Percentiles rank a stretch among this genome's conserved stretches.
phyloP scores from a whole-genome alignment of 257 asterid genomes.

The Solanum virginianum region DNA sequence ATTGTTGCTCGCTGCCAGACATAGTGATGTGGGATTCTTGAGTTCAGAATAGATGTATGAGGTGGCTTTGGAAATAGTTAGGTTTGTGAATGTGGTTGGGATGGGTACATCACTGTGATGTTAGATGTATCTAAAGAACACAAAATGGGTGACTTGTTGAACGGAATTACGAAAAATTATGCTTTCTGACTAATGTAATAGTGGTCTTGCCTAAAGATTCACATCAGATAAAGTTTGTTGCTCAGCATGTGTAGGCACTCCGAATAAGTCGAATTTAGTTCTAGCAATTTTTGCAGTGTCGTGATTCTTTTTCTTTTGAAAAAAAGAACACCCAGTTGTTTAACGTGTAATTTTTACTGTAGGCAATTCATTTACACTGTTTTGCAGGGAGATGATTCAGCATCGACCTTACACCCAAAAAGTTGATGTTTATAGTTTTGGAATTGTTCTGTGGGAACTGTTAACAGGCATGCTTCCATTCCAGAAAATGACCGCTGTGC shows the following conservation, averaged over 20 bases:
- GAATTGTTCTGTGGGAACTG: slow-evolving; percentile 93
- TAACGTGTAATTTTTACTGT: neutral
- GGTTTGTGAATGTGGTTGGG: neutral
- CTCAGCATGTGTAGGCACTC: neutral
- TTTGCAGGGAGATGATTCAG: slow-evolving; percentile 94
- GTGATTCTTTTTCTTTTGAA: neutral
- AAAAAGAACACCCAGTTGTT: neutral
- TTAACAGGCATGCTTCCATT: slow-evolving; percentile 95
- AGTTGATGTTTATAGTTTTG: slow-evolving; percentile 93
- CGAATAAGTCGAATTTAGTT: neutral
- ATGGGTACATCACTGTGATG: neutral
- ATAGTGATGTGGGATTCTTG: neutral
- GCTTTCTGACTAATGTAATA: neutral
- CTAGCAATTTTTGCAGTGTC: neutral
- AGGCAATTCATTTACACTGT: neutral
- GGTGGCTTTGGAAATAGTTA: neutral
- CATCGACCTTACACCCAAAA: slow-evolving; percentile 90
- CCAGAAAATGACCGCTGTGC: slow-evolving; percentile 95
- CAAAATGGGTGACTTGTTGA: neutral
- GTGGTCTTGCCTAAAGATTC: neutral
- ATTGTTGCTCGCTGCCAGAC: neutral
- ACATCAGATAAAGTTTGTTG: neutral
- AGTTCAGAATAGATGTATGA: neutral
- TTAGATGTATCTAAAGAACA: neutral
- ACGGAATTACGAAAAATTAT: neutral